Conservation (phyloP, 2,329 filamentous ascomycete species). For the Xylaria hypoxylon region DNA sequence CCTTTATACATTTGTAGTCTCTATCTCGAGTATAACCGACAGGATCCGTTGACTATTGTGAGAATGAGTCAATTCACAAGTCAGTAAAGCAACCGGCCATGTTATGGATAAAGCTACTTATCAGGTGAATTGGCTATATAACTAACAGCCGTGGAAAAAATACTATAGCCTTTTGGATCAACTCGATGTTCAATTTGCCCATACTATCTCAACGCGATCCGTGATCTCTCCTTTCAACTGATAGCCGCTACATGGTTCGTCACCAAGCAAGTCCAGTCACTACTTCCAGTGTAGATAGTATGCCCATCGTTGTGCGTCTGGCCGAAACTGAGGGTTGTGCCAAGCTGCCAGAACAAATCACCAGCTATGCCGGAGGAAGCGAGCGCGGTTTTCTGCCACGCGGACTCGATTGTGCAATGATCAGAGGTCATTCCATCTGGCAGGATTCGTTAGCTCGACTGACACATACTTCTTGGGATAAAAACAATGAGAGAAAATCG, state of each 20-base stretch:
- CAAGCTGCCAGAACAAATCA: conserved; percentile 52
- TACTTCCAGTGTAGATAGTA: conserved; percentile 58
- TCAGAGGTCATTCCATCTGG: conserved; percentile 46
- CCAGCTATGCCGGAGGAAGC: conserved; percentile 45
- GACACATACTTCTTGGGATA: background rate
- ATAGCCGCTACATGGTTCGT: conserved; percentile 58
- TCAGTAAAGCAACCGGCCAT: background rate
- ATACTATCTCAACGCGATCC: background rate
- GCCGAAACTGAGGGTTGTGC: conserved; percentile 54
- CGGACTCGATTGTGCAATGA: conserved; percentile 48
- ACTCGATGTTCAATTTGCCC: background rate
- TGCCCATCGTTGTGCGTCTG: conserved; percentile 58
- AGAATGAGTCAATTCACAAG: background rate
- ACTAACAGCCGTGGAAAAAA: background rate
- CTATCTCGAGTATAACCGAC: background rate
- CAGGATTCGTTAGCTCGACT: conserved; percentile 10
- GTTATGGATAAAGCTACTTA: background rate
- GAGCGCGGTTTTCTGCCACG: conserved; percentile 49
- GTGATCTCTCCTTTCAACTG: background rate
- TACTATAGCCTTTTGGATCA: background rate
- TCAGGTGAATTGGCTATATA: background rate
- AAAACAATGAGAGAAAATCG: background rate
- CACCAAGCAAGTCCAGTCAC: conserved; percentile 58
- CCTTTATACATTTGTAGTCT: background rate
- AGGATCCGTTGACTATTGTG: background rate